phyloP scores from a whole-genome alignment of 495 filamentous ascomycete species.

The Neurospora sp. region DNA sequence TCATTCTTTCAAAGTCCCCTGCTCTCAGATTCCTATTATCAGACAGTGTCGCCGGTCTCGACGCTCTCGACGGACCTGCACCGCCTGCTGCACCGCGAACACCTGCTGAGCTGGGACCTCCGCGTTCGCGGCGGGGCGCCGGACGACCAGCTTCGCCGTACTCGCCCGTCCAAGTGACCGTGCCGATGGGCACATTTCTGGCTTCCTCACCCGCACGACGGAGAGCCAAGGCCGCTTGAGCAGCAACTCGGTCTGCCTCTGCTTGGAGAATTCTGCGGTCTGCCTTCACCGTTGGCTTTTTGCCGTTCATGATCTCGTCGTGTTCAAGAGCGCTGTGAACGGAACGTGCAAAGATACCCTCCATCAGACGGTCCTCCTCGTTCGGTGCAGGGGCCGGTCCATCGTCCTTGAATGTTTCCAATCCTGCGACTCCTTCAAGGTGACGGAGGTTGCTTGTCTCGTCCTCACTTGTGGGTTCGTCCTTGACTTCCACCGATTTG shows the following conservation, averaged over 20 bases:
- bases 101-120: constrained; percentile 41
- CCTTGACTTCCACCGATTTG: not conserved
- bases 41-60: constrained; percentile 10
- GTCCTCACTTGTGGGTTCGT: constrained; percentile 18
- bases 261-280: constrained; percentile 65
- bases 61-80: constrained; percentile 26
- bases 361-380: constrained; percentile 62
- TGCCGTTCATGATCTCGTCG: constrained; percentile 66
- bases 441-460: constrained; percentile 19
- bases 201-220: constrained; percentile 63
- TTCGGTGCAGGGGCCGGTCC: constrained; percentile 10
- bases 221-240: constrained; percentile 63
- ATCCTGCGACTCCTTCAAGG: constrained; percentile 30
- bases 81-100: constrained; percentile 39
- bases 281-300: constrained; percentile 49
- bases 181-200: constrained; percentile 62
- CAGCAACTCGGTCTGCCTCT: constrained; percentile 74
- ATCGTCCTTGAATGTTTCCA: constrained; percentile 21
- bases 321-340: constrained; percentile 83
- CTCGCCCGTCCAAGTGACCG: constrained; percentile 88
- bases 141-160: constrained; percentile 62
- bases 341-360: constrained; percentile 74
- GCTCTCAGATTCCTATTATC: constrained; percentile 19
- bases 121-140: constrained; percentile 21
- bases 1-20: constrained; percentile 60